A percentile compares a stretch with the other conserved stretches of the same genome.
Conservation (phyloP, 176 grass and related monocot genomes). For the Juncus inflexus region DNA sequence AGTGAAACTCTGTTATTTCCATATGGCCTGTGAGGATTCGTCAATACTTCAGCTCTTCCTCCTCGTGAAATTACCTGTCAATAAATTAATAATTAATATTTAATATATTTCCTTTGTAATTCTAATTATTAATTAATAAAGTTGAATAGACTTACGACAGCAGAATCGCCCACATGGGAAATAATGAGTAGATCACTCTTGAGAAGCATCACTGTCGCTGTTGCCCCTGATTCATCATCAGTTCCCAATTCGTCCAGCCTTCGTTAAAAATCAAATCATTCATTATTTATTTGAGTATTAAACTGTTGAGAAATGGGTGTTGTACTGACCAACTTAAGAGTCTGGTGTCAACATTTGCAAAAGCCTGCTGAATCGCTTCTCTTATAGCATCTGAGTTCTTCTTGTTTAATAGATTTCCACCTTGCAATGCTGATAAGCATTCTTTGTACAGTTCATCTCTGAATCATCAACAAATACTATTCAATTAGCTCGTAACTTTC, state of each 20-base stretch:
- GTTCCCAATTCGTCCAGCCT: constrained; percentile 72
- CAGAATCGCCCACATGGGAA: constrained; percentile 87
- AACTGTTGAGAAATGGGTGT: neutral
- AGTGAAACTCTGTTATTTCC: constrained; percentile 86
- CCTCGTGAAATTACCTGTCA: constrained; percentile 60
- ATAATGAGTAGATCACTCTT: constrained; percentile 75
- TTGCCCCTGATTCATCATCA: constrained; percentile 67
- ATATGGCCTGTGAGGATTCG: constrained; percentile 79
- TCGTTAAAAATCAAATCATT: constrained; percentile 8
- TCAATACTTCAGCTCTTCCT: constrained; percentile 73
- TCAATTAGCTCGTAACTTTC: neutral
- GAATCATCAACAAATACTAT: constrained; percentile 1
- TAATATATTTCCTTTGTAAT: neutral
- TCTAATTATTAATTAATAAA: neutral
- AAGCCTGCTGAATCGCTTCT: constrained; percentile 64
- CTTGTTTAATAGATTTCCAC: constrained; percentile 60
- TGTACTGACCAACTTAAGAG: constrained; percentile 67
- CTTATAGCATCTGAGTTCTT: constrained; percentile 66
- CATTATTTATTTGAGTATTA: neutral
- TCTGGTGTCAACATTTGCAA: constrained; percentile 52
- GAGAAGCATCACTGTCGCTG: constrained; percentile 70
- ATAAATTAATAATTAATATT: neutral
- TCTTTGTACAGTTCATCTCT: constrained; percentile 96
- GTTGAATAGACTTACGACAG: constrained; percentile 44
- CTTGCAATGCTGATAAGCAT: constrained; percentile 57